Evolutionary conservation across 495 filamentous ascomycete genomes (phyloP).

Genomic region (Lasiosphaeriaceae sp.): DNA sequence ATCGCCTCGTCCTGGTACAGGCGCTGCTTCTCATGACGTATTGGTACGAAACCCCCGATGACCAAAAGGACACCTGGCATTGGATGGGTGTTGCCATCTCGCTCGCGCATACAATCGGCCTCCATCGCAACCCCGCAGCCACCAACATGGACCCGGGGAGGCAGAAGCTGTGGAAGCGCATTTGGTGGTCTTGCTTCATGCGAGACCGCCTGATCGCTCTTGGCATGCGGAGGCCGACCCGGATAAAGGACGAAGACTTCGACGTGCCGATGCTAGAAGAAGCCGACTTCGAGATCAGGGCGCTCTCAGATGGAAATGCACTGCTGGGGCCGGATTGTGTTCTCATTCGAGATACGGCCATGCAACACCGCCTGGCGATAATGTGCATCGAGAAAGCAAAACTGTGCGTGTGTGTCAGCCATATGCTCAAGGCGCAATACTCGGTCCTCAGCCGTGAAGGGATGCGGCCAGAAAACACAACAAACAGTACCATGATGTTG

Average conservation of each 20-base stretch:
- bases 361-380: slow-evolving; percentile 69
- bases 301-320: slow-evolving; percentile 58
- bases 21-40: slow-evolving; percentile 81
- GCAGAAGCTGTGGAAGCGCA: slow-evolving; percentile 79
- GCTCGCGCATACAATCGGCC: slow-evolving; percentile 75
- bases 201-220: slow-evolving; percentile 82
- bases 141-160: slow-evolving; percentile 62
- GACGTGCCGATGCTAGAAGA: slow-evolving; percentile 83
- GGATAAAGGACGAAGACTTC: slow-evolving; percentile 85
- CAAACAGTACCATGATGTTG: slow-evolving; percentile 82
- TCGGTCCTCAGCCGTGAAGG: slow-evolving; percentile 81
- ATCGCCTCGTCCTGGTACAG: slow-evolving; percentile 79
- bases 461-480: slow-evolving; percentile 61
- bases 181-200: slow-evolving; percentile 95
- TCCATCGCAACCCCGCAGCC: slow-evolving; percentile 77
- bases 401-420: slow-evolving; percentile 79
- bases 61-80: slow-evolving; percentile 88
- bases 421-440: slow-evolving; percentile 81
- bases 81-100: slow-evolving; percentile 89
- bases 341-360: slow-evolving; percentile 57
- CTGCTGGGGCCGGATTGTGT: slow-evolving; percentile 63
- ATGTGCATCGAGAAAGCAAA: slow-evolving; percentile 92
- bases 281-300: slow-evolving; percentile 76
- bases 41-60: slow-evolving; percentile 87
- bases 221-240: slow-evolving; percentile 83